Percentiles rank a stretch among this genome's conserved stretches.
These are phyloP conservation scores for Eimeria zaria DNA, from an alignment of 169 alveolate species.

Conservation along the genomic window DNA sequence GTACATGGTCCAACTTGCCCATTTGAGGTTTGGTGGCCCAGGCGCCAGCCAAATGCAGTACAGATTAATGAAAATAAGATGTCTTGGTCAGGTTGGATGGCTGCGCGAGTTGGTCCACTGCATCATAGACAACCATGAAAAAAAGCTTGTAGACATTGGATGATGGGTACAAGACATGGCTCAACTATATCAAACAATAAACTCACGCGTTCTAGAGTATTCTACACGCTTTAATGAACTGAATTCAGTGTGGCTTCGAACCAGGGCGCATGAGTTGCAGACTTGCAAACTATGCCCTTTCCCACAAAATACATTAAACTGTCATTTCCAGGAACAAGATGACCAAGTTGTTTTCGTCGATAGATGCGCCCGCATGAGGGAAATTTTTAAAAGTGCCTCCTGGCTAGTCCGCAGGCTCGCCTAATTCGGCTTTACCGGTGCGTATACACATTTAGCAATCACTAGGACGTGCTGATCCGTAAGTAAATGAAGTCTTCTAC, in stretches of 20 bases:
- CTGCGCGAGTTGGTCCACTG: background rate
- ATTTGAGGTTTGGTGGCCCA: background rate
- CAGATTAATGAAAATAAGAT: background rate
- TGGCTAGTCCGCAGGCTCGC: background rate
- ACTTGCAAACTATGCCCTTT: background rate
- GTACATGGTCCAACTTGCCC: background rate
- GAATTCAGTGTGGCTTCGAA: background rate
- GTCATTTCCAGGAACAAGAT: background rate
- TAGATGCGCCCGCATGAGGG: background rate
- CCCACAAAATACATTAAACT: too few relatives aligned
- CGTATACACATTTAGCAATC: background rate
- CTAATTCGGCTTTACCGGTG: too few relatives aligned
- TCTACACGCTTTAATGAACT: background rate
- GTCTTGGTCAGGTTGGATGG: background rate
- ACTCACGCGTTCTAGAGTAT: background rate
- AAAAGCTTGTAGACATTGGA: background rate
- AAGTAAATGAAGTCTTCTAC: background rate
- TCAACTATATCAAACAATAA: background rate
- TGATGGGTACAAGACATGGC: background rate
- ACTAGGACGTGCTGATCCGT: background rate
- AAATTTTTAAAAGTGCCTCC: background rate
- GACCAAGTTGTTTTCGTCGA: too few relatives aligned
- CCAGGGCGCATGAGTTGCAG: background rate
- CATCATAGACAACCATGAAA: background rate
- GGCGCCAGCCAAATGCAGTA: background rate